Evolutionary conservation across 495 filamentous ascomycete species (phyloP).

Genomic region (Penicillium cataractarum): DNA sequence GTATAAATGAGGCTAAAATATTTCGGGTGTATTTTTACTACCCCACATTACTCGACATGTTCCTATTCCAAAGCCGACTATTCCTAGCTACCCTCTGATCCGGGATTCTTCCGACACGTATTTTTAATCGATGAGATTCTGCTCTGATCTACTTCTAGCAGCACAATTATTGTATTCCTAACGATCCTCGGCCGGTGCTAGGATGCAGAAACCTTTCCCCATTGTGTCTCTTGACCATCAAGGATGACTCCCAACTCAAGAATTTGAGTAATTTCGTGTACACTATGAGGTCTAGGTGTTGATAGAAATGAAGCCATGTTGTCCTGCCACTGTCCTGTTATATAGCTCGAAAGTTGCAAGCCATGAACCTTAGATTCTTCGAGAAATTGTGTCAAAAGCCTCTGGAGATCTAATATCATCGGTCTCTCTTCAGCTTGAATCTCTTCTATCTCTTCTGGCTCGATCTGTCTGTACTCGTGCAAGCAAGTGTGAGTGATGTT

Average conservation of each 20-base stretch:
- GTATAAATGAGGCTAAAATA: slow-evolving; percentile 1
- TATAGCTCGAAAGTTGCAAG: slow-evolving; percentile 11
- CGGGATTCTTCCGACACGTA: slow-evolving; percentile 24
- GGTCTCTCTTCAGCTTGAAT: slow-evolving; percentile 16
- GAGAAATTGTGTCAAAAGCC: slow-evolving; percentile 10
- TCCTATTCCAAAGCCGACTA: too few species aligned
- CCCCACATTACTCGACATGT: slow-evolving; percentile 5
- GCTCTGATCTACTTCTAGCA: too few species aligned
- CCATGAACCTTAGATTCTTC: background rate
- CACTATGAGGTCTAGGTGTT: background rate
- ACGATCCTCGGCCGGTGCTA: background rate
- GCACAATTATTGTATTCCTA: too few species aligned
- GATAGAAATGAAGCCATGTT: slow-evolving; percentile 13
- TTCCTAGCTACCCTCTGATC: slow-evolving; percentile 27
- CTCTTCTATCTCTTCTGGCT: slow-evolving; percentile 13
- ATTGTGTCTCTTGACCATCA: slow-evolving; percentile 6
- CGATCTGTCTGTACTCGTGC: slow-evolving; percentile 12
- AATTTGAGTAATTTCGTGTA: slow-evolving; percentile 5
- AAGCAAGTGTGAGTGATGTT: slow-evolving; percentile 16
- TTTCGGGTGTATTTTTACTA: slow-evolving; percentile 1
- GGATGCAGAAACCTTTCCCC: background rate
- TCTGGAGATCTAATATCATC: slow-evolving; percentile 12
- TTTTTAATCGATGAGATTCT: slow-evolving; percentile 39
- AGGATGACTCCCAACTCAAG: slow-evolving; percentile 13
- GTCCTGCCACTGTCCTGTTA: slow-evolving; percentile 8